Evolutionary conservation across 73 alveolate species (phyloP).

Genomic region (Tetrahymena borealis): DNA sequence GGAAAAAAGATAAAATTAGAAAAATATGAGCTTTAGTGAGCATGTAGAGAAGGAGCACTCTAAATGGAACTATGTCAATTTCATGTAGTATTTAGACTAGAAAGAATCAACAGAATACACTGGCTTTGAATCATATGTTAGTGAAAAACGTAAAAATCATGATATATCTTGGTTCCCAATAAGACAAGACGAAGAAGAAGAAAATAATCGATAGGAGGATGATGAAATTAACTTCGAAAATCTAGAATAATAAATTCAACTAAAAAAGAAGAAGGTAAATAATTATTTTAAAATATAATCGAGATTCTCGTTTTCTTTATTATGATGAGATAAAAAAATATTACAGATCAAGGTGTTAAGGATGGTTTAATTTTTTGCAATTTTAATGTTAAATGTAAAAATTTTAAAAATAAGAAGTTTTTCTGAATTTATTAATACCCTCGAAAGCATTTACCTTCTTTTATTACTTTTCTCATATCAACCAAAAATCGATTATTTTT

Average conservation of each 20-base stretch:
- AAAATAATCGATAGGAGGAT: background rate
- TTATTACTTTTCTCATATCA: no score
- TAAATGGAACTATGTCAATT: conserved; percentile 73
- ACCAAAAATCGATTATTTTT: no score
- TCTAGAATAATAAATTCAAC: background rate
- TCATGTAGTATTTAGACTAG: conserved; percentile 64
- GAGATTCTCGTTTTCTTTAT: no score
- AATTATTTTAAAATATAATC: no score
- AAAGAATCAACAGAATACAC: conserved; percentile 81
- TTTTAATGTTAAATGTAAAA: no score
- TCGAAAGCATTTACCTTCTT: no score
- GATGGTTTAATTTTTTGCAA: no score
- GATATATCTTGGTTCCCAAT: conserved; percentile 74
- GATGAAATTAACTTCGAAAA: background rate
- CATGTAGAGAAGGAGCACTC: conserved; percentile 75
- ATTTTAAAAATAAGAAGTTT: no score
- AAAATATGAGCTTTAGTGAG: background rate
- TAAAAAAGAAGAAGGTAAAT: background rate
- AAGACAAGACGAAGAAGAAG: background rate
- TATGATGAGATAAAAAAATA: no score
- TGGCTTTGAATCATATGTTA: conserved; percentile 83
- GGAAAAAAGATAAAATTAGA: background rate
- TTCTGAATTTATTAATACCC: no score
- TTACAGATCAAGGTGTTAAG: no score
- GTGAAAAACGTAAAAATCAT: conserved; percentile 64